Conservation (phyloP, 2,329 filamentous ascomycete genomes). For the Calonectria naviculata region DNA sequence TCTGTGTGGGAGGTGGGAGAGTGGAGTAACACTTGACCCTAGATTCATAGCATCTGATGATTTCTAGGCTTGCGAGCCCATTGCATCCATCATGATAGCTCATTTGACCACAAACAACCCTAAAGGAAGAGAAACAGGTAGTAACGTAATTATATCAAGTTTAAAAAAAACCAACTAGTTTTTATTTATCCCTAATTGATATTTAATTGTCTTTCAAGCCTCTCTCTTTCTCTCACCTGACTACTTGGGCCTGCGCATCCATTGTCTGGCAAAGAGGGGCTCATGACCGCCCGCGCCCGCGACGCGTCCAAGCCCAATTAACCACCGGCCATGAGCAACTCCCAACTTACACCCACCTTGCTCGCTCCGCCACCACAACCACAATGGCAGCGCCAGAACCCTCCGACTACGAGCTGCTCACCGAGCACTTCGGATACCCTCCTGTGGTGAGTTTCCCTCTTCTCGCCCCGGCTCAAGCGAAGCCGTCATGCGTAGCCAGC, state of each 20-base stretch:
- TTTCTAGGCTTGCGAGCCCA: not conserved
- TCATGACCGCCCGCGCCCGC: conserved; percentile 25
- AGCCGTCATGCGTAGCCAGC: not conserved
- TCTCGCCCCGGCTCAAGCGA: not conserved
- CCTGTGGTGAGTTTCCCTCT: conserved; percentile 76
- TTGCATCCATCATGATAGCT: not conserved
- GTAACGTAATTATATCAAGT: too few relatives aligned
- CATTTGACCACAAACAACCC: not conserved
- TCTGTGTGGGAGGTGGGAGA: not conserved
- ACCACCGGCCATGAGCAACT: conserved; percentile 17
- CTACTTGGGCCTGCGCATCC: not conserved
- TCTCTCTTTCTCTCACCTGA: not conserved
- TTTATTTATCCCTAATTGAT: too few relatives aligned
- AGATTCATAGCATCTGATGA: not conserved
- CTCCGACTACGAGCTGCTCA: conserved; percentile 77
- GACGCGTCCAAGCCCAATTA: conserved; percentile 28
- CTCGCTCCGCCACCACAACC: conserved; percentile 4
- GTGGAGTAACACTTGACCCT: not conserved
- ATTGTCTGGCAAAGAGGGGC: not conserved
- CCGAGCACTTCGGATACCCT: conserved; percentile 95
- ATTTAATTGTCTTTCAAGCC: not conserved
- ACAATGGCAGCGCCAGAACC: conserved; percentile 48
- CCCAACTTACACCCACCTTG: conserved; percentile 12
- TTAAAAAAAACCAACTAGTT: not conserved
- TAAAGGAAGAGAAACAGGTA: not conserved